Conservation (phyloP, 2,329 filamentous ascomycete genomes). For the Colletotrichum costaricense region DNA sequence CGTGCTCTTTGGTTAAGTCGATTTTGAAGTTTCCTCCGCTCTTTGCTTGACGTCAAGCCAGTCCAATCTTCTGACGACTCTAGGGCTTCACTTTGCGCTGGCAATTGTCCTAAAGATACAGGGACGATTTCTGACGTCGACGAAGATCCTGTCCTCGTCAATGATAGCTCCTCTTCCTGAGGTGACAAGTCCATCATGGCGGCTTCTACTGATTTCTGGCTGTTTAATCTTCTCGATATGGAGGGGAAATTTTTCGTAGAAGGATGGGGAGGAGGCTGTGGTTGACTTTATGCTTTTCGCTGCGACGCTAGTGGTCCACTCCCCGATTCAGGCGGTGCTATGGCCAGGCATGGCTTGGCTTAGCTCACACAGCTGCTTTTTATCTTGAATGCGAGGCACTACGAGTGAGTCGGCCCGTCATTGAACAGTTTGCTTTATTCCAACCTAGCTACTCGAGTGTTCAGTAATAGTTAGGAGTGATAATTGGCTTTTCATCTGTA, state of each 20-base stretch:
- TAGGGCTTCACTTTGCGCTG: not conserved
- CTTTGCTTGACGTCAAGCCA: slow-evolving; percentile 16
- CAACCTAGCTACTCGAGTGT: not conserved
- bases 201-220: not conserved
- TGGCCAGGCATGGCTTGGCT: not conserved
- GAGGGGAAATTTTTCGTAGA: not conserved
- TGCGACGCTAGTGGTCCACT: not conserved
- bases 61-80: slow-evolving; percentile 18
- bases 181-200: not conserved
- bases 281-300: not conserved
- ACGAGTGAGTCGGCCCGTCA: not conserved
- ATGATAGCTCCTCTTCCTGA: not conserved
- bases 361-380: not conserved
- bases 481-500: not conserved
- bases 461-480: not conserved
- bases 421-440: not conserved
- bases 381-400: not conserved
- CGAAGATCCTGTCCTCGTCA: not conserved
- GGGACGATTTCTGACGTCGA: not conserved
- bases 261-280: too few relatives aligned
- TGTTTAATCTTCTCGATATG: not conserved
- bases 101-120: not conserved
- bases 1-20: slow-evolving; percentile 27
- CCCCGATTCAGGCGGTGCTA: not conserved
- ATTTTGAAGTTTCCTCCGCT: slow-evolving; percentile 26